Percentiles rank a stretch among this genome's conserved stretches.
These are phyloP conservation scores for Hanseniaspora thailandica DNA, from an alignment of 805 yeast species.

Conservation along the genomic window DNA sequence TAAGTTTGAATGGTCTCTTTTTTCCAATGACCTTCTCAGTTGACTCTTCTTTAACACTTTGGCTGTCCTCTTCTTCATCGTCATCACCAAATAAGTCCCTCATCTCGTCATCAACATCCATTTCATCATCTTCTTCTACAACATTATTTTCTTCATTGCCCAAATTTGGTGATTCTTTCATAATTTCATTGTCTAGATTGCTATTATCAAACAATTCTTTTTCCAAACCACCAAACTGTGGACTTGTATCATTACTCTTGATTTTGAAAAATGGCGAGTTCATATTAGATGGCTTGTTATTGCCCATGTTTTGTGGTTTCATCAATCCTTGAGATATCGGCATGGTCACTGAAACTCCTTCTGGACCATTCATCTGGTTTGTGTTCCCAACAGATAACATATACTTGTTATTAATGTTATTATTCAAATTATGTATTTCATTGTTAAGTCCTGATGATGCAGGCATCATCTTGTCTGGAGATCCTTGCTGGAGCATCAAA, in stretches of 20 bases:
- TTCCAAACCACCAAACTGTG: slow-evolving; percentile 5
- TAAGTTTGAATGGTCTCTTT: slow-evolving; percentile 9
- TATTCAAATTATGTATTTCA: neutral
- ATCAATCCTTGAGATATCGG: neutral
- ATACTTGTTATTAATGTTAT: neutral
- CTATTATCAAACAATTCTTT: slow-evolving; percentile 8
- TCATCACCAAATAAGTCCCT: slow-evolving; percentile 29
- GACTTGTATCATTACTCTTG: slow-evolving; percentile 8
- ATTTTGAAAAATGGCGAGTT: slow-evolving; percentile 2
- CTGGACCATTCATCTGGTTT: neutral
- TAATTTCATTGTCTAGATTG: slow-evolving; percentile 3
- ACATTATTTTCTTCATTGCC: slow-evolving; percentile 25
- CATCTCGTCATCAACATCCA: slow-evolving; percentile 20
- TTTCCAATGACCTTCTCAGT: slow-evolving; percentile 4
- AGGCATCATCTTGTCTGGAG: slow-evolving; percentile 3
- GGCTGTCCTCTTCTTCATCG: slow-evolving; percentile 28
- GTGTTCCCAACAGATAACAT: neutral
- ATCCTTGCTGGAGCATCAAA: slow-evolving; percentile 10
- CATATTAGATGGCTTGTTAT: neutral
- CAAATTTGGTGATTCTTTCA: slow-evolving; percentile 12
- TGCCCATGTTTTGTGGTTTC: neutral
- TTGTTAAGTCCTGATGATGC: neutral
- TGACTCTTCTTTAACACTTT: slow-evolving; percentile 17
- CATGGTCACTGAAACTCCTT: neutral
- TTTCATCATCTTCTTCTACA: slow-evolving; percentile 18